Evolutionary conservation across 305 asterid species (phyloP).

Genomic region (Vinca major): DNA sequence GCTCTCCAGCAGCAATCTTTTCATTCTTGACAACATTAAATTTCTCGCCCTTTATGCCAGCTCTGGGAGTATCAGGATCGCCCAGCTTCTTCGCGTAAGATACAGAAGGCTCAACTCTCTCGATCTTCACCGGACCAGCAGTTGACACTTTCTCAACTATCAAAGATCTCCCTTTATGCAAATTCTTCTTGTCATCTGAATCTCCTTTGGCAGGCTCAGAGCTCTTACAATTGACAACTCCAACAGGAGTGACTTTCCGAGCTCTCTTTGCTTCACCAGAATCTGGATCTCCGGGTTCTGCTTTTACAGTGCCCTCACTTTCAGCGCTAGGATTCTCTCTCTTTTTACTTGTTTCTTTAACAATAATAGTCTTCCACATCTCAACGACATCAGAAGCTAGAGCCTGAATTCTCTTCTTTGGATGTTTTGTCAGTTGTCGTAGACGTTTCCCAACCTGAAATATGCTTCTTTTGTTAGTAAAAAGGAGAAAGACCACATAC

Average conservation of each 20-base stretch:
- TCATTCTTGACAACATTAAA: slow-evolving; percentile 21
- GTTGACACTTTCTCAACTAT: no score
- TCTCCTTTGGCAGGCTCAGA: slow-evolving; percentile 18
- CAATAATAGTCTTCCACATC: slow-evolving; percentile 65
- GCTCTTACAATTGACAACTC: slow-evolving; percentile 15
- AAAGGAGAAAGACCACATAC: not conserved
- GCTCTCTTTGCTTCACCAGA: slow-evolving; percentile 24
- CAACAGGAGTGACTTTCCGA: slow-evolving; percentile 18
- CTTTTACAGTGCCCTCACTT: slow-evolving; percentile 25
- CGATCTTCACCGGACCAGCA: slow-evolving; percentile 14
- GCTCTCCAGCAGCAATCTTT: slow-evolving; percentile 24
- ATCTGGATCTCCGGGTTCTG: slow-evolving; percentile 29
- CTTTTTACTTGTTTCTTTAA: slow-evolving; percentile 55
- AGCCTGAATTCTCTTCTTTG: slow-evolving; percentile 55
- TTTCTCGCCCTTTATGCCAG: slow-evolving; percentile 18
- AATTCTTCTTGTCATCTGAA: slow-evolving; percentile 14
- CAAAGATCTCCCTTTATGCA: slow-evolving; percentile 30
- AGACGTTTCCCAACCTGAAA: slow-evolving; percentile 83
- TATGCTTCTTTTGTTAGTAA: not conserved
- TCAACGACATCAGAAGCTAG: slow-evolving; percentile 75
- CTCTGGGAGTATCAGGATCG: slow-evolving; percentile 16
- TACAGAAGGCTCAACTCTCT: slow-evolving; percentile 3
- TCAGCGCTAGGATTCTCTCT: slow-evolving; percentile 33
- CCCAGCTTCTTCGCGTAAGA: slow-evolving; percentile 18
- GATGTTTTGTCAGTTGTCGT: slow-evolving; percentile 79